Percentiles rank a stretch among this genome's conserved stretches.
Conservation (phyloP, 371 early-diverging fungal genomes). For the Rhizopus microsporus region DNA sequence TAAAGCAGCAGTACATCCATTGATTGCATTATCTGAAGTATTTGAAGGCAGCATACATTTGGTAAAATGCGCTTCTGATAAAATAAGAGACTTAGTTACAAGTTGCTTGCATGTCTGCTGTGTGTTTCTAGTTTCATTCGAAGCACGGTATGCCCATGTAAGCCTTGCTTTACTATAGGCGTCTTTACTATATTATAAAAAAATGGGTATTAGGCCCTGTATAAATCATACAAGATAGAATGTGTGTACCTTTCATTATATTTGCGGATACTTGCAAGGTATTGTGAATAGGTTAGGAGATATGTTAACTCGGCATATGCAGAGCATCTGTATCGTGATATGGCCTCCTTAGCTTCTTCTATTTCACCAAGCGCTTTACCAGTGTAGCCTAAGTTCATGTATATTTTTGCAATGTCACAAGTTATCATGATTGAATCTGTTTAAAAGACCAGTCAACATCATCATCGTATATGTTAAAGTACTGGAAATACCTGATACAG, state of each 20-base stretch:
- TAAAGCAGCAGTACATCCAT: constrained; percentile 8
- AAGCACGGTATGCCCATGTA: constrained; percentile 11
- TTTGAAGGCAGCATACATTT: constrained; percentile 5
- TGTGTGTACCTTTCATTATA: constrained; percentile 35
- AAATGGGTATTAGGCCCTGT: background rate
- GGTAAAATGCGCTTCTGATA: constrained; percentile 8
- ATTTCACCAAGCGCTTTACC: constrained; percentile 66
- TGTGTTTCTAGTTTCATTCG: background rate
- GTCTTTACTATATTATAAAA: constrained; percentile 3
- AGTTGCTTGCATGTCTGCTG: background rate
- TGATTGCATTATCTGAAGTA: constrained; percentile 17
- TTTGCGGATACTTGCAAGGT: constrained; percentile 45
- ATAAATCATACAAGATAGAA: background rate
- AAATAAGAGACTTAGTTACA: background rate
- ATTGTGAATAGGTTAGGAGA: constrained; percentile 40
- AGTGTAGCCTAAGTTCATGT: constrained; percentile 64
- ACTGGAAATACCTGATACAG: constrained; percentile 25
- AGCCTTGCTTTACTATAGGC: constrained; percentile 12
- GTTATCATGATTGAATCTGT: constrained; percentile 55
- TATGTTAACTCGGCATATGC: constrained; percentile 31
- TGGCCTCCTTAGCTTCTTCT: constrained; percentile 39
- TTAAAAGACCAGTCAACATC: background rate
- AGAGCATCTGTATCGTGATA: constrained; percentile 30
- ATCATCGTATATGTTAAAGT: background rate
- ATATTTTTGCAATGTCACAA: constrained; percentile 53